Evolutionary conservation across 169 alveolate genomes (phyloP).

Genomic region (Cryptosporidium sp.): DNA sequence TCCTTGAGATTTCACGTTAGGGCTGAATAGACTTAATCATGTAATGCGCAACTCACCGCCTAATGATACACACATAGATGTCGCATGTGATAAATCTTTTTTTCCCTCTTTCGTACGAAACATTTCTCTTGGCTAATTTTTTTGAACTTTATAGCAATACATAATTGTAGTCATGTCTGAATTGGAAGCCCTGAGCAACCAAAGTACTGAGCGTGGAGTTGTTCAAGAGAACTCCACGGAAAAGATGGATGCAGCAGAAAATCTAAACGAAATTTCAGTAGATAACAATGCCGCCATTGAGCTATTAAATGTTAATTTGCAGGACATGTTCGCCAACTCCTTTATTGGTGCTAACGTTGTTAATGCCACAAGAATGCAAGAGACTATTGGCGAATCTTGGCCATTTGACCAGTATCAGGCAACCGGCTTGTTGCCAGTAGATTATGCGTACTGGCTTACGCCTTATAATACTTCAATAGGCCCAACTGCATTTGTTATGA

Average conservation of each 20-base stretch:
- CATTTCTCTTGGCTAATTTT: not conserved
- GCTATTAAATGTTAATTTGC: slow-evolving; percentile 69
- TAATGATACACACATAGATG: slow-evolving; percentile 55
- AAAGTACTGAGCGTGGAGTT: not conserved
- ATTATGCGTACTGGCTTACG: slow-evolving; percentile 76
- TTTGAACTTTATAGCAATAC: not conserved
- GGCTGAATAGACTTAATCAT: slow-evolving; percentile 35
- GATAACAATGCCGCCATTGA: slow-evolving; percentile 75
- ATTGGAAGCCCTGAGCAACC: slow-evolving; percentile 13
- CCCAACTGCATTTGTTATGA: slow-evolving; percentile 75
- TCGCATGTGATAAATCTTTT: slow-evolving; percentile 66
- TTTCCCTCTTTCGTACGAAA: not conserved
- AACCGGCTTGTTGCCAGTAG: slow-evolving; percentile 75
- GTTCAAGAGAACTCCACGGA: not conserved
- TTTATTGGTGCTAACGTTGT: slow-evolving; percentile 74
- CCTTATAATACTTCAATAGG: slow-evolving; percentile 75
- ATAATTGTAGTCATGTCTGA: slow-evolving; percentile 17
- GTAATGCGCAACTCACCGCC: slow-evolving; percentile 17
- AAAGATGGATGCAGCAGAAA: not conserved
- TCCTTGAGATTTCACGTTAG: not conserved
- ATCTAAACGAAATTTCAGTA: slow-evolving; percentile 53
- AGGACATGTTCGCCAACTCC: slow-evolving; percentile 74
- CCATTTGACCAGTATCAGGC: slow-evolving; percentile 78
- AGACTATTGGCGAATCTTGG: slow-evolving; percentile 76
- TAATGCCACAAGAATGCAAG: slow-evolving; percentile 74